Evolutionary conservation across 2,329 filamentous ascomycete genomes (phyloP), one percentile per base, ranked within the genome.

Genomic region (Diaporthe helianthi): DNA sequence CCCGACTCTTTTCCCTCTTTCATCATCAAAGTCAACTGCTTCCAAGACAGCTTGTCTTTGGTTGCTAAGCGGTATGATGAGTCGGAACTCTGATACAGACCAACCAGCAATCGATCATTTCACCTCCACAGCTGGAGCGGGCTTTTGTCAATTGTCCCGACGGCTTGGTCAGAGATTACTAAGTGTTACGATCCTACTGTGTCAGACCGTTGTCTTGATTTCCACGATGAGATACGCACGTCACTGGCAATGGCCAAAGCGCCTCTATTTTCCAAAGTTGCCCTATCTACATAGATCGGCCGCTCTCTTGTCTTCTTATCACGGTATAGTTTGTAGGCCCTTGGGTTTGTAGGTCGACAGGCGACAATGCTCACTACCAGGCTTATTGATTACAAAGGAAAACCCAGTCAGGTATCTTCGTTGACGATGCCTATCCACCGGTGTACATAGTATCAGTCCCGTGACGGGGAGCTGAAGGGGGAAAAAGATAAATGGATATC

Each of bases 401-500:
- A 69, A 41, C 3, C 44, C 44, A 49, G n/a, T 8, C 36, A 58
- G 33, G 9, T 36, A 54, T 54, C 55, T 31, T 58, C 58, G 51
- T 52, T 52, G n/a, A 63, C 38, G 36, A 69, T 58, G 55, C 64
- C 31, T 19, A 44, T 53, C 66, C 63, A 61, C 53, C 29, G 22
- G 36, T 54, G 38, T 68, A 47, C 46, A 71, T 24, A 52, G n/a
- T n/a, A 29, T 41, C 55, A 69, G 63, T 69, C 52, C 67, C 65
- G 66, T 67, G 64, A 63, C 55, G 22, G 63, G 49, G 51, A 47
- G 12, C 38, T 47, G 55, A 69, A 69, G 58, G 55, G 19, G 4
- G 1, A 22, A 52, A 60, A 29, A 46, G 53, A 49, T 29, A 67
- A 64, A 67, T 63, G 70, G 70, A 71, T 71, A 71, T 69, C 67